Evolutionary conservation across 352 stramenopile genomes (phyloP), one percentile per base, ranked within the genome.

Genomic region (Pythium myriotylum): DNA sequence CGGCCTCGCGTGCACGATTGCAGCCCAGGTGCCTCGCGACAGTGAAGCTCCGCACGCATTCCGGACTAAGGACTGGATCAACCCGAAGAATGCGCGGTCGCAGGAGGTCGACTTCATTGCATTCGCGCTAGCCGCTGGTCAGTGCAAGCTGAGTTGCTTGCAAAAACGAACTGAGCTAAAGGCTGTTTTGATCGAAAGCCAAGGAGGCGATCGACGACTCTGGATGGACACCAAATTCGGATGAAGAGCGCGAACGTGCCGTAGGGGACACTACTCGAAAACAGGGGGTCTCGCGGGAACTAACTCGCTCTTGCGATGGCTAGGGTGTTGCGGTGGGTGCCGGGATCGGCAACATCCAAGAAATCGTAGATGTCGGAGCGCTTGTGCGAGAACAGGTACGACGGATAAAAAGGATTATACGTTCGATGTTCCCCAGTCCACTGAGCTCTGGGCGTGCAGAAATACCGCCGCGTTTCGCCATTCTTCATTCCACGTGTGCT

Each of bases 401-500:
- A 22, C 17, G 33, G n/a, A n/a, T n/a, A 10, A 35, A 35, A 35
- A 5, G 29, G 10, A 35, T 10, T 35, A 55, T 13, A 17, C 14
- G 16, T 2, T 5, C 3, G 35, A 48, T 1, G 26, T 29, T 10
- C 17, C 22, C 4, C 19, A 19, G 16, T 19, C 20, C 33, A 12
- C 41, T n/a, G 19, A 37, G 19, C 7, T 35, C 32, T 1, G 23
- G 2, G 20, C 12, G 20, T 26, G 32, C 27, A 94, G 86, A 93
- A 93, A 78, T 88, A 93, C 42, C 82, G 89, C n/a, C 83, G 91
- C 20, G 76, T 98, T 9, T 97, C 84, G 4, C 94, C 95, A 0
- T 98, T 97, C 54, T 98, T 98, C 74, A 89, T 98, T 32, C 93
- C 95, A 3, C 84, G 92, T 7, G 91, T 97, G 54, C 79, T 98